A percentile compares a stretch with the other conserved stretches of the same genome.
These are phyloP conservation scores for Aurinia saxatilis DNA, from an alignment of 345 rosid genomes.

Conservation along the genomic window DNA sequence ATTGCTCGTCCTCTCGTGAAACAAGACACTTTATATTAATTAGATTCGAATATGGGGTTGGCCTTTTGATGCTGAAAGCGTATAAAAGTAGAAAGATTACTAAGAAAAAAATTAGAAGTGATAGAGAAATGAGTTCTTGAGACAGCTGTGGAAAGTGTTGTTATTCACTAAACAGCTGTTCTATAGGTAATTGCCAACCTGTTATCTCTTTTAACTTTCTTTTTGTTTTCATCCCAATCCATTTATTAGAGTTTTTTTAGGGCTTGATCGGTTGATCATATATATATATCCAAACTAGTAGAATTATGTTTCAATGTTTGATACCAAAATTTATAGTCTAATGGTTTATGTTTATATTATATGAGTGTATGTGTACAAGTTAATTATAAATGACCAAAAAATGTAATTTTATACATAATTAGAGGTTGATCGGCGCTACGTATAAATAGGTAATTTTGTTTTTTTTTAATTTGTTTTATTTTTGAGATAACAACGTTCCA, in stretches of 20 bases:
- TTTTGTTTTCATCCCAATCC: constrained; percentile 3
- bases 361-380: too few relatives aligned
- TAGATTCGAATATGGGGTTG: neutral
- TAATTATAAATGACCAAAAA: too few relatives aligned
- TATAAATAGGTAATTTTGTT: too few relatives aligned
- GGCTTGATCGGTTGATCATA: too few relatives aligned
- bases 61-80: neutral
- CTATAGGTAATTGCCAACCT: constrained; percentile 19
- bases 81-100: neutral
- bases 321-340: too few relatives aligned
- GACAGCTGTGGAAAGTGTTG: constrained; percentile 27
- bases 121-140: constrained; percentile 15
- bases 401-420: too few relatives aligned
- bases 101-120: neutral
- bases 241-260: neutral
- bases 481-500: too few relatives aligned
- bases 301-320: too few relatives aligned
- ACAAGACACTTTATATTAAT: neutral
- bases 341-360: too few relatives aligned
- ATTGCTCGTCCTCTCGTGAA: constrained; percentile 3
- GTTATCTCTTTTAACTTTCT: constrained; percentile 10
- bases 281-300: too few relatives aligned
- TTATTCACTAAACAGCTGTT: constrained; percentile 23
- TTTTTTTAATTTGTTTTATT: too few relatives aligned
- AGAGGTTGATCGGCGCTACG: too few relatives aligned